Conservation (phyloP, 2,329 filamentous ascomycete species). For the Ceratocystiopsis brevicomis region DNA sequence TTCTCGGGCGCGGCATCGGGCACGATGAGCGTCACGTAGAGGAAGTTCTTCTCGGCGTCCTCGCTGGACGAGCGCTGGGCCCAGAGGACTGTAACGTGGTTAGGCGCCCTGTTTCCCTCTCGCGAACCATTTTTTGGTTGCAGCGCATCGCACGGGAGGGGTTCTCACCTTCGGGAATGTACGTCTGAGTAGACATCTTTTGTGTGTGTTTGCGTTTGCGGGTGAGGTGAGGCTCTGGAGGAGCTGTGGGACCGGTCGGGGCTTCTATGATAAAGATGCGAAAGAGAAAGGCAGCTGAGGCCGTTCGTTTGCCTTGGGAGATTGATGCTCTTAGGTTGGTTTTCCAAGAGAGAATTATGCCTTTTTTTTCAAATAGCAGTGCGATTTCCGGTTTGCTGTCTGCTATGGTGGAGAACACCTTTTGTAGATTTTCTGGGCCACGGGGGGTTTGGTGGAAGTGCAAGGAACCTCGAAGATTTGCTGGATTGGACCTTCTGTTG, state of each 20-base stretch:
- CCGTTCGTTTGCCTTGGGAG: background rate
- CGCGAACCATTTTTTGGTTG: too few relatives aligned
- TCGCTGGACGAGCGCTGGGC: conserved; percentile 77
- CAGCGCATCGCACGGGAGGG: background rate
- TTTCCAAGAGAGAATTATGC: background rate
- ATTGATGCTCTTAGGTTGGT: too few relatives aligned
- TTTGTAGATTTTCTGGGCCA: background rate
- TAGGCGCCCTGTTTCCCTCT: background rate
- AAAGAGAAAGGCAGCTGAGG: background rate
- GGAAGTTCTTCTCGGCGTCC: conserved; percentile 75
- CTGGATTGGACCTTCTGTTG: background rate
- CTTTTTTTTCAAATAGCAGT: conserved; percentile 3
- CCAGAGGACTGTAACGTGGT: conserved; percentile 59
- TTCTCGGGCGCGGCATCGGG: conserved; percentile 62
- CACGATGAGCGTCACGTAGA: conserved; percentile 83
- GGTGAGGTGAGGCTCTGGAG: background rate
- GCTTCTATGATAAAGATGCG: background rate
- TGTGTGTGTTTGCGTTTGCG: background rate
- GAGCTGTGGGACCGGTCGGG: background rate
- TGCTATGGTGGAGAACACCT: conserved; percentile 9
- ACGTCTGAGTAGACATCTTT: conserved; percentile 14
- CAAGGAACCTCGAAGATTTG: conserved; percentile 12
- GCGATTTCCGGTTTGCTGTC: conserved; percentile 6
- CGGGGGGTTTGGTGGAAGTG: conserved; percentile 9
- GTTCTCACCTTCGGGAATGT: conserved; percentile 22